Conservation (phyloP, 176 grass and related monocot genomes). For the Paspalum notatum region DNA sequence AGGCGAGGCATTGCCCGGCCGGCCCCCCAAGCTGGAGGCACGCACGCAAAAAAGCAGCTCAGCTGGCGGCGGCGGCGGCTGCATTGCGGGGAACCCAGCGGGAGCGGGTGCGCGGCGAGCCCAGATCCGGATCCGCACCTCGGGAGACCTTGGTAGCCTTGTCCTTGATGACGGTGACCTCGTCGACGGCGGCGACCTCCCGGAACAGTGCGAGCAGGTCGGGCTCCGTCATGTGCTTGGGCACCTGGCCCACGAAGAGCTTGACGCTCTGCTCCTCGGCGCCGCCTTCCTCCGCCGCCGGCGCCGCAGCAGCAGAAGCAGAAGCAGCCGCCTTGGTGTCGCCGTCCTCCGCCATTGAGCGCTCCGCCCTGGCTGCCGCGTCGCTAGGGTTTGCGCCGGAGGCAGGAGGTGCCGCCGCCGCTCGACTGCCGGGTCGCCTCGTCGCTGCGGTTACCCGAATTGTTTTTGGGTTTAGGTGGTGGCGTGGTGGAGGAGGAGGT, state of each 20-base stretch:
- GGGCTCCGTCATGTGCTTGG: constrained; percentile 72
- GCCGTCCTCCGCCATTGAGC: constrained; percentile 55
- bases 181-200: constrained; percentile 83
- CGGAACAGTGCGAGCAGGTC: constrained; percentile 80
- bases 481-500: constrained; percentile 35
- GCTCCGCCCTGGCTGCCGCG: not conserved
- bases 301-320: not conserved
- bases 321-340: constrained; percentile 2
- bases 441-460: constrained; percentile 30
- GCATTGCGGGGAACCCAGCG: constrained; percentile 44
- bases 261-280: constrained; percentile 69
- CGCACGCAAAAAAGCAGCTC: not conserved
- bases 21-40: not conserved
- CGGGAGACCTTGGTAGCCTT: constrained; percentile 88
- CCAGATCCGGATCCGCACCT: constrained; percentile 77
- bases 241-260: constrained; percentile 87
- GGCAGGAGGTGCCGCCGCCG: not conserved
- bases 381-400: constrained; percentile 37
- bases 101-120: not conserved
- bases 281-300: not conserved
- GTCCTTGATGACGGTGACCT: constrained; percentile 97
- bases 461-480: constrained; percentile 43
- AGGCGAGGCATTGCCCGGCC: constrained; percentile 11
- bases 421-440: constrained; percentile 8
- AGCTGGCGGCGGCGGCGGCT: not conserved